Percentiles rank a stretch among this genome's conserved stretches.
These are phyloP conservation scores for Epichloe scottii DNA, from an alignment of 2,329 filamentous ascomycete genomes.

Conservation along the genomic window DNA sequence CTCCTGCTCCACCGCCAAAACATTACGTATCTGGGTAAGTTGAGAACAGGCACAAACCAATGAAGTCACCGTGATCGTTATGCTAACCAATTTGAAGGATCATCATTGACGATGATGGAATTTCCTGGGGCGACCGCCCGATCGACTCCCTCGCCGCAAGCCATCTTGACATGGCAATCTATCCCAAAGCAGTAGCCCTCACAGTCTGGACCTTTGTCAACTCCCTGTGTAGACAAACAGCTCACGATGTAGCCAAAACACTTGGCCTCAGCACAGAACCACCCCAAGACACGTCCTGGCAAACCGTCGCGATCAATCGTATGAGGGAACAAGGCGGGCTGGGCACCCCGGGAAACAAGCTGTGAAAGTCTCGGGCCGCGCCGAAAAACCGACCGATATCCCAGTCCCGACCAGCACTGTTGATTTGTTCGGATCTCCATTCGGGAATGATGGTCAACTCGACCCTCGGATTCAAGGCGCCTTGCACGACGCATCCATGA, in stretches of 20 bases:
- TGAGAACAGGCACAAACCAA: conserved; percentile 8
- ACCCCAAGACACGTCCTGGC: conserved; percentile 19
- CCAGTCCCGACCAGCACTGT: conserved; percentile 13
- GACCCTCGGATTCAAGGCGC: conserved; percentile 22
- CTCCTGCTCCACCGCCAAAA: conserved; percentile 43
- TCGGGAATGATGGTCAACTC: conserved; percentile 17
- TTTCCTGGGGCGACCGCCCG: conserved; percentile 33
- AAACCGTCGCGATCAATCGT: conserved; percentile 17
- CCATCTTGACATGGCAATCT: conserved; percentile 35
- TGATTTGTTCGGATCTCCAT: conserved; percentile 15
- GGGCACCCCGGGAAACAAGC: conserved; percentile 13
- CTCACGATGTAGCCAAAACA: conserved; percentile 27
- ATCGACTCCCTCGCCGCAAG: conserved; percentile 36
- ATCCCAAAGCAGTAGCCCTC: conserved; percentile 37
- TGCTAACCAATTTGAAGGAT: conserved; percentile 25
- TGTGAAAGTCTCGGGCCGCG: conserved; percentile 12
- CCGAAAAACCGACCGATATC: conserved; percentile 13
- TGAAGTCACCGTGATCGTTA: not conserved
- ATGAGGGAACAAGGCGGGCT: conserved; percentile 15
- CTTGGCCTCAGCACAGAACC: conserved; percentile 28
- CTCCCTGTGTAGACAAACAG: conserved; percentile 33
- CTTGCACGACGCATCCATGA: conserved; percentile 21
- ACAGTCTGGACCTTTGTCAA: conserved; percentile 40
- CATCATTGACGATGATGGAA: conserved; percentile 33
- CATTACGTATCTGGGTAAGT: conserved; percentile 47